Base-by-base conservation (phyloP, 139 green algal genomes). In the Chlamydomonas asymmetrica region DNA sequence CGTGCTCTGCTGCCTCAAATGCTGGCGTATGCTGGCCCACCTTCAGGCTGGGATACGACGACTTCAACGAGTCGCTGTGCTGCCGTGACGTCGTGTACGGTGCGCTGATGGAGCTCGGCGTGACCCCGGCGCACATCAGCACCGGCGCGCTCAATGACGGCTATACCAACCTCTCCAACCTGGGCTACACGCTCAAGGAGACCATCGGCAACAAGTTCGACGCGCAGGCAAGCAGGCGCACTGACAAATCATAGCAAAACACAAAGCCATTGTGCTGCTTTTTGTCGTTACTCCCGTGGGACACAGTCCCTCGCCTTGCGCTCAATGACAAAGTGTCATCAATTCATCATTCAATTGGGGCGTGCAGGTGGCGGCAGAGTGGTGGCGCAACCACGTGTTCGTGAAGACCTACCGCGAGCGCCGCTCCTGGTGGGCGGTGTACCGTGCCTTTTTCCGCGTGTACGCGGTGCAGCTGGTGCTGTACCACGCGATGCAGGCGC, bases 11-110 rank as follows among this genome's bases (percentile, higher is more conserved):
- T n/a, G n/a, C n/a, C n/a, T n/a, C n/a, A n/a, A n/a, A n/a, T n/a
- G n/a, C n/a, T n/a, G n/a, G n/a, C n/a, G n/a, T n/a, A n/a, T 63
- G 10, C 56, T 63, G 4, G 5, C 25, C 59, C 13, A 13, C 45
- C 45, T 52, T 50, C 70, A 76, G 70, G 31, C 59, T 76, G 31
- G 70, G 87, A 25, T 96, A 96, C 63, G 91, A 96, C 67, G 93
- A 97, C 71, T 86, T 92, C 59, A 97, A 97, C 73, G 93, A 97
- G 84, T 91, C 80, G 63, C 88, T 96, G 43, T 70, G 63, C 5
- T 68, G 64, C 43, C 76, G 56, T 0, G 40, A 50, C 23, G 40
- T 82, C 3, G 64, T 85, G 41, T 67, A 75, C 54, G 4, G 49
- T 25, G 63, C 65, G 7, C 56, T 85, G 25, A 13, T 67, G 41